These are phyloP conservation scores for Zoysia pacifica DNA, from an alignment of 176 grass and related monocot species.

Conservation along the genomic window DNA sequence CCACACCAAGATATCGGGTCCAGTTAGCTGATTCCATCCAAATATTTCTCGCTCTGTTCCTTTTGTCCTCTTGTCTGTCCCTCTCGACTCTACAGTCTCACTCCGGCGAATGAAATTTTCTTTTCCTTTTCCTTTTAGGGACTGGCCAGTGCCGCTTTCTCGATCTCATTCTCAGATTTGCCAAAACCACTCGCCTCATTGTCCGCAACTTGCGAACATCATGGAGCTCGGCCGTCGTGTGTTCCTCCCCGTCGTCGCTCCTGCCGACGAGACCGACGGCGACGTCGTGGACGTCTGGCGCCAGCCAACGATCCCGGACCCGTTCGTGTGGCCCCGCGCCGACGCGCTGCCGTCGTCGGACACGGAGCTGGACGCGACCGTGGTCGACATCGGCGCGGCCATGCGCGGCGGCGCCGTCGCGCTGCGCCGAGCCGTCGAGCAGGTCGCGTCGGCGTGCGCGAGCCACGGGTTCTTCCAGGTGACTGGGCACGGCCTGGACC, in stretches of 20 bases:
- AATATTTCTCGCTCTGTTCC: slow-evolving; percentile 9
- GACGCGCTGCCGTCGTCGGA: slow-evolving; percentile 34
- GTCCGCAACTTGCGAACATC: neutral
- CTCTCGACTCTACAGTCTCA: neutral
- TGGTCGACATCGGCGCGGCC: slow-evolving; percentile 53
- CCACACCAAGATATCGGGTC: neutral
- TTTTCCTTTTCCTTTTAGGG: too few relatives aligned
- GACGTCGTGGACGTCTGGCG: slow-evolving; percentile 36
- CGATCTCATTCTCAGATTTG: too few relatives aligned
- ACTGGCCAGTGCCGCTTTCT: too few relatives aligned
- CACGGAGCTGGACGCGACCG: slow-evolving; percentile 51
- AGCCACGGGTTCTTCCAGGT: slow-evolving; percentile 80
- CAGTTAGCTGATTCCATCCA: neutral
- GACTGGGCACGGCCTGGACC: slow-evolving; percentile 58
- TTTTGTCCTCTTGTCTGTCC: neutral
- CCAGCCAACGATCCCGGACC: slow-evolving; percentile 53
- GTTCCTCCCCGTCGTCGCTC: neutral
- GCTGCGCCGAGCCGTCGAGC: slow-evolving; percentile 27
- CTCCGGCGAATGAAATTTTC: too few relatives aligned
- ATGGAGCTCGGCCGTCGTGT: neutral
- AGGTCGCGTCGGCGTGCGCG: slow-evolving; percentile 48
- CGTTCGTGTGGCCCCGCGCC: slow-evolving; percentile 57
- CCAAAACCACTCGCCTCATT: too few relatives aligned
- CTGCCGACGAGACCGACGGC: neutral
- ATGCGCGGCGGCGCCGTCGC: slow-evolving; percentile 29